Evolutionary conservation across 768 basidiomycete species (phyloP).

Genomic region (Agaricus blazei): DNA sequence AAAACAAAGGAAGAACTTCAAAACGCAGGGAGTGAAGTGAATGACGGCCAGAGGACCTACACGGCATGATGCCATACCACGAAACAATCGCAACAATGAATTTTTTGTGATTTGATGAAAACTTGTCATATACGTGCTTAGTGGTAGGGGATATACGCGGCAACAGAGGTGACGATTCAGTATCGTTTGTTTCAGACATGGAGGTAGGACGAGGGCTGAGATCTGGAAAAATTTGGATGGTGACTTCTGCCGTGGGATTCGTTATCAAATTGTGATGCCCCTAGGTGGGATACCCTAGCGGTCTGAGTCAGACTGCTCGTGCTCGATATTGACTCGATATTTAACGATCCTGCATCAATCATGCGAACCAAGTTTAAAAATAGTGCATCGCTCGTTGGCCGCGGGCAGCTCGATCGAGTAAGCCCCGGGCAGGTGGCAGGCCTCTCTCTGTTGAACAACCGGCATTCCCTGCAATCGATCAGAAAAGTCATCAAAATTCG

Average conservation of each 20-base stretch:
- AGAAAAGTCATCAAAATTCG: too few relatives aligned
- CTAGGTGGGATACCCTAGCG: too few relatives aligned
- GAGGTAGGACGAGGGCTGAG: neutral
- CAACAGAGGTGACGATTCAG: constrained; percentile 2
- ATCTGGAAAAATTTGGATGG: neutral
- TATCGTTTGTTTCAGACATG: neutral
- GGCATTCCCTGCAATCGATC: too few relatives aligned
- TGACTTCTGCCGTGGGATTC: neutral
- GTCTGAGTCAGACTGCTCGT: too few relatives aligned
- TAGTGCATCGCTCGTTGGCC: too few relatives aligned
- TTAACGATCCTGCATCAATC: too few relatives aligned
- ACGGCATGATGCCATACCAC: constrained; percentile 11
- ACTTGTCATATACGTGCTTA: constrained; percentile 14
- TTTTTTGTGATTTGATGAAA: constrained; percentile 14
- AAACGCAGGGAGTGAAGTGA: neutral
- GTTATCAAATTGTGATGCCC: neutral
- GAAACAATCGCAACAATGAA: constrained; percentile 15
- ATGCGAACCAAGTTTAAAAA: too few relatives aligned
- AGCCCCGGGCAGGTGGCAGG: too few relatives aligned
- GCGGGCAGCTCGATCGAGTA: too few relatives aligned
- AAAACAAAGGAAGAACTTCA: neutral
- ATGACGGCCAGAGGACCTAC: constrained; percentile 32
- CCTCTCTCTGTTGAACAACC: too few relatives aligned
- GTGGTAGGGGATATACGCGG: neutral
- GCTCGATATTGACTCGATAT: too few relatives aligned